Evolutionary conservation across 768 basidiomycete species (phyloP), one percentile per base, ranked within the genome.

Genomic region (Rhodotorula babjevae): DNA sequence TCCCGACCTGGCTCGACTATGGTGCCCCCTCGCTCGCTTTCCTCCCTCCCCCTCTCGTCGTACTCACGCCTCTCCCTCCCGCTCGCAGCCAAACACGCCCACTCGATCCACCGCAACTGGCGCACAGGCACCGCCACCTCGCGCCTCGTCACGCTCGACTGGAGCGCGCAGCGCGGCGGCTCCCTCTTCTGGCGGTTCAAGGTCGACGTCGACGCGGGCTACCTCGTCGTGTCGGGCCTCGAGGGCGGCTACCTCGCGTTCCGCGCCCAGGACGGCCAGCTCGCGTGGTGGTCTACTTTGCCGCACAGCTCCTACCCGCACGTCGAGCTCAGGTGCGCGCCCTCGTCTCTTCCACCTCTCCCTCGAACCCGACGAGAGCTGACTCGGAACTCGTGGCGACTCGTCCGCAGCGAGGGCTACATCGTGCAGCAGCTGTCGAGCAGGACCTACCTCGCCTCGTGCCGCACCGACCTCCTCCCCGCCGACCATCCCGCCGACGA

Each of bases 121-220:
- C 62, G 18, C 18, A 21, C 42, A 0, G 71, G 70, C 4, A 47
- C 16, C 36, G 42, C 40, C n/a, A 3, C 11, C 1, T 12, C 11
- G 8, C 6, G 23, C 16, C 2, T 33, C 12, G 29, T 63, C 23
- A 14, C 21, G 2, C 42, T 60, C 61, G 61, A 68, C 44, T 18
- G 40, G 33, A 0, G 2, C 49, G 47, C 36, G 36, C 36, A 9
- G 36, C 36, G 5, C 36, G 36, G 5, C 36, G 36, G 36, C 36
- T 4, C 36, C 36, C 14, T 8, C 59, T 19, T 68, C 31, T 72
- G 71, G 71, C 55, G 67, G 10, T 72, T 72, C 63, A 72, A 72
- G 46, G 27, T 72, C 12, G 71, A 72, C 42, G 23, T 52, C 2
- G 25, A 29, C 0, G 52, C 55, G 0, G 25, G 50, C 2, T 52